A percentile compares a stretch with the other conserved stretches of the same genome.
Evolutionary conservation across 768 basidiomycete genomes (phyloP).

Genomic region (Termitomyces heimii): DNA sequence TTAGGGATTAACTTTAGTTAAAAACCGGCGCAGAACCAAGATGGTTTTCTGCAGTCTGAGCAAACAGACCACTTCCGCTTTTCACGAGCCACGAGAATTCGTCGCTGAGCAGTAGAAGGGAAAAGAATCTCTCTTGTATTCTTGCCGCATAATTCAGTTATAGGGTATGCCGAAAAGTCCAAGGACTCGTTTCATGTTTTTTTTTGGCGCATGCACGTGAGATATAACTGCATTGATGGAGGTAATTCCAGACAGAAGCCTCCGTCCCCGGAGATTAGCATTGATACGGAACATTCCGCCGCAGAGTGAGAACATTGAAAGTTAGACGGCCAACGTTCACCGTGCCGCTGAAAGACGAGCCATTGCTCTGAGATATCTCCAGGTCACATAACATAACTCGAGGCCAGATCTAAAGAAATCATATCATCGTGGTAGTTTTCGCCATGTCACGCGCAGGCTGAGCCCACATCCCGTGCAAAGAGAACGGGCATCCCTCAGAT

Average conservation of each 20-base stretch:
- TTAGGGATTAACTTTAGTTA: background rate
- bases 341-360: background rate
- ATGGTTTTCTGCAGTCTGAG: background rate
- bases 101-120: background rate
- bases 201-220: background rate
- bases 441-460: background rate
- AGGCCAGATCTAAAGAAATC: background rate
- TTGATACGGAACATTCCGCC: background rate
- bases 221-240: background rate
- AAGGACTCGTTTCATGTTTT: background rate
- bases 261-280: background rate
- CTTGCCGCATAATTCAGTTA: background rate
- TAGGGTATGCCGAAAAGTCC: background rate
- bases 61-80: background rate
- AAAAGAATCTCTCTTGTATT: background rate
- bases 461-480: background rate
- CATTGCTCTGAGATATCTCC: background rate
- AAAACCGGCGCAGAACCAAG: background rate
- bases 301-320: background rate
- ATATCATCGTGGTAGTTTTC: background rate
- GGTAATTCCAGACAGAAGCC: too few species aligned
- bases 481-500: background rate
- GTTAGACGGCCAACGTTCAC: background rate
- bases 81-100: too few species aligned
- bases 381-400: background rate